Conservation (phyloP, 2,329 filamentous ascomycete genomes). For the Metarhizium robertsii region DNA sequence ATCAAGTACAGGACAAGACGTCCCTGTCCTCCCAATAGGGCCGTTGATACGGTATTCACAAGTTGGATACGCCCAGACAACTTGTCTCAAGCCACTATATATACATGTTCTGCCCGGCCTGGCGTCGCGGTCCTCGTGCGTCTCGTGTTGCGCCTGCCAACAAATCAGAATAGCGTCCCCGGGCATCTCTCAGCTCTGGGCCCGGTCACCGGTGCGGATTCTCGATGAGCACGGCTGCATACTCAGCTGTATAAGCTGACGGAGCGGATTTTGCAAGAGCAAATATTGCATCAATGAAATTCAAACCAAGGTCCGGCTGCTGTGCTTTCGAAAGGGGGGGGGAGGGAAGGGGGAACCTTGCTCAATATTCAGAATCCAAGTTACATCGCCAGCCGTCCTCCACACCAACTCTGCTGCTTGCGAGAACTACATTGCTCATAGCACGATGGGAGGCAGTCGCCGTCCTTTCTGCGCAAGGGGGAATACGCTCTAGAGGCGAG, state of each 20-base stretch:
- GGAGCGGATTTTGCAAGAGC: not conserved
- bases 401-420: not conserved
- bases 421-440: not conserved
- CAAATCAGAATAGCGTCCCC: not conserved
- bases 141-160: not conserved
- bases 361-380: not conserved
- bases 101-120: constrained; percentile 5
- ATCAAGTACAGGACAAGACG: no score
- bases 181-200: not conserved
- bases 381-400: not conserved
- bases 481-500: no score
- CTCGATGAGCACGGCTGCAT: not conserved
- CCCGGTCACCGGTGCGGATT: not conserved
- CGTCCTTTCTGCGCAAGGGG: no score
- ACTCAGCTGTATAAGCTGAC: not conserved
- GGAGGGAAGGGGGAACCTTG: not conserved
- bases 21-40: no score
- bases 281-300: not conserved
- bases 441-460: not conserved
- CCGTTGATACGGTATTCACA: no score
- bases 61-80: no score
- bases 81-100: constrained; percentile 8
- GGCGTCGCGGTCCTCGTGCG: not conserved
- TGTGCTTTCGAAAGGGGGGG: no score
- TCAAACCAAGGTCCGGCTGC: not conserved